Base-by-base conservation (phyloP, 768 basidiomycete species). In the Xanthoconium purpureum region DNA sequence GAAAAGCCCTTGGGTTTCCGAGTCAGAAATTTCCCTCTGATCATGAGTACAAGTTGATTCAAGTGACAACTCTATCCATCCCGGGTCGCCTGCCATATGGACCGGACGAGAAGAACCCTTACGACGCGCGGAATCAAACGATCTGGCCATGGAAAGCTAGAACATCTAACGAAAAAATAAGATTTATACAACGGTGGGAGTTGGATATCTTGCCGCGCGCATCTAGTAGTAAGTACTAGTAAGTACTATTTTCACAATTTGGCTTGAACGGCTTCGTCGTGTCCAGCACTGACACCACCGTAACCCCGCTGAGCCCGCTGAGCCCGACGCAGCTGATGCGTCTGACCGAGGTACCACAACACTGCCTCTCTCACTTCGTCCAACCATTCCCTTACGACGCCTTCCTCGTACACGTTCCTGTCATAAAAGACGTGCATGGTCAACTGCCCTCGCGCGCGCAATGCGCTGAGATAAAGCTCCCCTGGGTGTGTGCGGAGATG, bases 361-460 rank as follows among this genome's bases (percentile, higher is more conserved):
- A 71, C 56, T 0, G 74, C 77, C 11, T 53, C 61, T 36, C 59
- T 69, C 5, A 81, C 71, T 56, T 84, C 82, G 10, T 69, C 63
- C 48, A 84, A 54, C 78, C 80, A 83, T 64, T 81, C 82, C 9
- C 52, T 61, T 7, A 81, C 72, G 10, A 77, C 57, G 1, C 53
- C 68, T 6, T 72, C 68, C 3, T 77, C 72, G 45, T 75, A 83
- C 5, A 79, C 77, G 58, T 83, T 80, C 7, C 63, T 67, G 47
- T 84, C 83, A 60, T 71, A 78, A 58, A 52, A 74, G 5, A 73
- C 43, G 14, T 61, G 52, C 44, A 82, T 45, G 2, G 54, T 54
- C 37, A 84, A 54, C 36, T 68, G 65, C 33, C 73, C 64, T 3
- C 58, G 62, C 5, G 61, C 63, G 2, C 71, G 78, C 3, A 66